Percentiles rank a stretch among this genome's conserved stretches.
These are phyloP conservation scores for Polygonum aviculare DNA, from an alignment of 148 eudicot genomes.

Conservation along the genomic window DNA sequence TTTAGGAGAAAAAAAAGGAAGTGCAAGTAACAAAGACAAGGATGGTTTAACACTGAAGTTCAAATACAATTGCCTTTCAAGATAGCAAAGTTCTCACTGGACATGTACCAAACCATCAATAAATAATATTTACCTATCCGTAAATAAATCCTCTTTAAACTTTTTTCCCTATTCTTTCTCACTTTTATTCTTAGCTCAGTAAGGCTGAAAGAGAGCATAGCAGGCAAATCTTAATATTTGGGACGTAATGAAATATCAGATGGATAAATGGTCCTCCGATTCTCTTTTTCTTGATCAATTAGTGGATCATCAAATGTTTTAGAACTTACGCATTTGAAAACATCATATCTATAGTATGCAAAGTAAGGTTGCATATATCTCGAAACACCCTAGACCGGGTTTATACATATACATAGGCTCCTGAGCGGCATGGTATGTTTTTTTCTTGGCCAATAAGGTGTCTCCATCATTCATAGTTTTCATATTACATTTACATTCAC, in stretches of 20 bases:
- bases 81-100: background rate
- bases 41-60: background rate
- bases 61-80: background rate
- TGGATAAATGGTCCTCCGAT: too few species aligned
- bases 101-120: slow-evolving; percentile 10
- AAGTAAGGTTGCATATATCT: background rate
- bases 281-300: background rate
- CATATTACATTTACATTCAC: too few species aligned
- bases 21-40: background rate
- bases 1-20: background rate
- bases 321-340: background rate
- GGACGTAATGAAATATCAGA: too few species aligned
- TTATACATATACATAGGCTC: too few species aligned
- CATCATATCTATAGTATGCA: background rate
- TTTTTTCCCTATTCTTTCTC: background rate
- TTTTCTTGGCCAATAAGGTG: background rate
- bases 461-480: too few species aligned
- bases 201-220: background rate
- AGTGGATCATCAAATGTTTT: background rate
- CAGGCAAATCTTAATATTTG: background rate
- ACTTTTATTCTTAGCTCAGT: background rate
- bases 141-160: background rate
- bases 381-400: background rate
- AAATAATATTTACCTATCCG: background rate
- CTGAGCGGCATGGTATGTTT: background rate